Base-by-base conservation (phyloP, 768 basidiomycete genomes). In the Austroboletus eburneus region DNA sequence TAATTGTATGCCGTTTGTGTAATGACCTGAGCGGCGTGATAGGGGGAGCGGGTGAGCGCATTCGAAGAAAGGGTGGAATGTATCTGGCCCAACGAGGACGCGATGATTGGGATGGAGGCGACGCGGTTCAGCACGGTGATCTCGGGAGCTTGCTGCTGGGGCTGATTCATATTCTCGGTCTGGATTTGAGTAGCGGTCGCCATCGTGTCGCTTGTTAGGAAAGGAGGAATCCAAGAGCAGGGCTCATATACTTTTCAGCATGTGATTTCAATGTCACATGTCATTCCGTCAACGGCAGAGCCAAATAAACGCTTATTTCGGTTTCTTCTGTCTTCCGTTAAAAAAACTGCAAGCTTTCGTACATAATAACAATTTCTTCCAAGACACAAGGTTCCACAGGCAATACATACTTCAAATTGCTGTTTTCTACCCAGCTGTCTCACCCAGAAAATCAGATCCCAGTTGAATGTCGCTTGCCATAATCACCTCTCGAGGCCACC, bases 21-120 rank as follows among this genome's bases (percentile, higher is more conserved):
- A 39, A 90, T 48, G 37, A 66, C 74, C 54, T 84, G 81, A 4
- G 85, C 86, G 27, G 79, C 77, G 30, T 72, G 66, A 64, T 89
- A 90, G 1, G 86, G 74, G 23, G 76, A 73, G 57, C 79, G 74
- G 27, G 83, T 87, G 62, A 79, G 77, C 4, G 71, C 43, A 68
- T 86, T 83, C 33, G 68, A 73, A 23, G 72, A 72, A 46, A 91
- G 73, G 8, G 80, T 76, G 27, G 67, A 65, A 59, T 85, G 79
- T 48, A 89, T 64, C 32, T 80, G 76, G 48, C 72, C 70, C 49
- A 88, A 63, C 5, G 79, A 78, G 44, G 78, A 83, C 39, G 79
- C 78, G 57, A 91, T 72, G 36, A 90, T 67, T 18, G 88, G 88
- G 48, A 91, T 89, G 39, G 79, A 75, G n/a, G 73, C 77, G 40